Evolutionary conservation across 2,329 filamentous ascomycete species (phyloP).

Genomic region (Cyanodermella asteris): DNA sequence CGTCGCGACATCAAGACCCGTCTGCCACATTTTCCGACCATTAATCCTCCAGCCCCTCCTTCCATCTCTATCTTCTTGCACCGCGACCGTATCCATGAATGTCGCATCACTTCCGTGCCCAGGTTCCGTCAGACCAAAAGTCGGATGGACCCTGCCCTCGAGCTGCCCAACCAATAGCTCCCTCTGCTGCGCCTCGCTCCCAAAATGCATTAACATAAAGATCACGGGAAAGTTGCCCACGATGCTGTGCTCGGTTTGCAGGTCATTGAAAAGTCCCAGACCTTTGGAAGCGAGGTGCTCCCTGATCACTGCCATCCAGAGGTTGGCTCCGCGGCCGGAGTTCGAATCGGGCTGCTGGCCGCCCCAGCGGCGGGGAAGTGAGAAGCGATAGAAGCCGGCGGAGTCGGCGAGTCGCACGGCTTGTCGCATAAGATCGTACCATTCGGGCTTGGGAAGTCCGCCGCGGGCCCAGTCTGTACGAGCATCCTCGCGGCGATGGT

Average conservation of each 20-base stretch:
- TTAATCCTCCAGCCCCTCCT: conserved; percentile 30
- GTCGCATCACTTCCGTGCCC: conserved; percentile 41
- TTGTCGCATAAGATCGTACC: conserved; percentile 32
- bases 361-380: conserved; percentile 33
- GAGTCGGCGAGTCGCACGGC: conserved; percentile 30
- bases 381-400: conserved; percentile 39
- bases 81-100: conserved; percentile 35
- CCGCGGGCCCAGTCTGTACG: conserved; percentile 38
- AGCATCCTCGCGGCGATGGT: conserved; percentile 39
- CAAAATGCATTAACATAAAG: conserved; percentile 40
- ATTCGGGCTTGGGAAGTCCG: conserved; percentile 35
- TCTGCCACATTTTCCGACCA: conserved; percentile 44
- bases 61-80: conserved; percentile 21
- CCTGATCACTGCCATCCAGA: conserved; percentile 41
- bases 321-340: conserved; percentile 29
- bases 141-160: conserved; percentile 30
- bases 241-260: conserved; percentile 41
- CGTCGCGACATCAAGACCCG: conserved; percentile 37
- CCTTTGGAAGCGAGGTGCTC: conserved; percentile 38
- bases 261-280: conserved; percentile 38
- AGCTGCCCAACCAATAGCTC: conserved; percentile 32
- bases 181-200: conserved; percentile 29
- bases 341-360: too few relatives aligned
- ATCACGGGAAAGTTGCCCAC: conserved; percentile 42
- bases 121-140: conserved; percentile 41